Base-by-base conservation (phyloP, 805 yeast species). In the Starmerella khaoyaiensis region DNA sequence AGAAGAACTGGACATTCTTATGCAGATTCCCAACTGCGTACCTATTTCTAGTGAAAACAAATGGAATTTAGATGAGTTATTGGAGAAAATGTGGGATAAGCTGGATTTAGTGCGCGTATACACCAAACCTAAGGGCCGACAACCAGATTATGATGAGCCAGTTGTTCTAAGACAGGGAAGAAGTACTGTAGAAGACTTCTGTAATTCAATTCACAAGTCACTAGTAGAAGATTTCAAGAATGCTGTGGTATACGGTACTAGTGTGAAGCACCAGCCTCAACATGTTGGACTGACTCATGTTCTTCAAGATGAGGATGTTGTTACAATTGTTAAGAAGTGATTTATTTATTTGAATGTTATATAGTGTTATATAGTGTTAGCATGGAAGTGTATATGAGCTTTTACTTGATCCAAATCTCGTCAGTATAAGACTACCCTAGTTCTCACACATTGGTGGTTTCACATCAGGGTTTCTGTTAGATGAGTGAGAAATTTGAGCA, bases 221-320 rank as follows among this genome's bases (percentile, higher is more conserved):
- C 79, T 87, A 67, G 86, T 84, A 54, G 76, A 79, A 46, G 82
- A 79, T 52, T 87, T 90, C 67, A 82, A 84, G 57, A 84, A 86
- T 56, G 97, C 97, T 0, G 61, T 84, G 52, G 95, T 87, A 5
- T 87, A 97, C 96, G 98, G 98, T 0, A 74, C 86, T 1, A 77
- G 93, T 32, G 97, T 87, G 36, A 90, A 90, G 65, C 98, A 90
- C 59, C 96, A 87, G 61, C 97, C 97, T 12, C 98, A 90, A 63
- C 74, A 77, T 49, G 97, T 87, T 32, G 98, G 98, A 21, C 67
- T 90, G 49, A 60, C 69, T 32, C 98, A 90, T 63, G 66, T 59
- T 10, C 65, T 90, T 51, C 79, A 77, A 61, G 99, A 90, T 61
- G 99, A 90, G 62, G 99, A 90, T 61, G 98, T 90, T 22, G 93